Evolutionary conservation across 345 rosid species (phyloP), one percentile per base, ranked within the genome.

Genomic region (Clausena lansium): DNA sequence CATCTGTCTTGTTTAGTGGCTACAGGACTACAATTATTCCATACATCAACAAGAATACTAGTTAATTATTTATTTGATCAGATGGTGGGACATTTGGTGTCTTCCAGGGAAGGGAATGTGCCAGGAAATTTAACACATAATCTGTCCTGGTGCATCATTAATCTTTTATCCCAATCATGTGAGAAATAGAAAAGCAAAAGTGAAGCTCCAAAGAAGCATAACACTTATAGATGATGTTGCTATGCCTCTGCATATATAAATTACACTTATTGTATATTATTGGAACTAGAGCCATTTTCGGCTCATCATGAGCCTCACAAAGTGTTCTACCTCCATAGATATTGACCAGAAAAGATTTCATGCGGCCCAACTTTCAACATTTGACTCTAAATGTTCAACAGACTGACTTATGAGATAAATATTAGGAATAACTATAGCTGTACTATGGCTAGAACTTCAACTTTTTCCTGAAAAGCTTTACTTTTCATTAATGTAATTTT

Each of bases 111-210:
- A 64, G 69, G 47, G 69, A 45, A 60, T 20, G 20, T 39, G 30
- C 41, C 27, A 9, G 10, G 1, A 28, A 61, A 25, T 6, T 15
- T 35, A 61, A 59, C 20, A 8, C 2, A 73, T 59, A 27, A 59
- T 69, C 35, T 2, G 30, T 17, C 55, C 7, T 19, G 4, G 27
- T 17, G 27, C 59, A 74, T 13, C 60, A 28, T 74, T 30, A 14
- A 28, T 69, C 35, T 27, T 39, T 62, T 50, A 41, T 28, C 15
- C 30, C 28, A 30, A 60, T 74, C 58, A 45, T 28, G 59, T 38
- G 11, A 60, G 67, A 73, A 60, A n/a, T 36, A 36, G 74, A 52
- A 50, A 68, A 72, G 36, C 55, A 59, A 57, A 71, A 71, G 30
- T 22, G 30, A 55, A 55, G 32, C 39, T 38, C 13, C 41, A 24